phyloP scores from a whole-genome alignment of 345 rosid genomes.

The Gossypium ekmanianum region DNA sequence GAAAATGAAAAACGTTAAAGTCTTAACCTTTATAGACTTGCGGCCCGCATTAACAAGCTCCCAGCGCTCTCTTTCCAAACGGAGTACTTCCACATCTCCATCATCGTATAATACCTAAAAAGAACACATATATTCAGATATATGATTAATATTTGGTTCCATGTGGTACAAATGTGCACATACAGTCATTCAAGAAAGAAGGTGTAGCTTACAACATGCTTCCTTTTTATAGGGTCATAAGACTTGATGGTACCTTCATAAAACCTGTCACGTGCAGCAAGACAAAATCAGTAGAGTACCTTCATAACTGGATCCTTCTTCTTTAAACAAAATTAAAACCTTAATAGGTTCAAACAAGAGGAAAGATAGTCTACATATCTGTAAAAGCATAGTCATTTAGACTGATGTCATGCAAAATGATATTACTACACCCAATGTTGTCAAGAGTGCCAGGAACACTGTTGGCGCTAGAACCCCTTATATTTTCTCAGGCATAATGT shows the following conservation, averaged over 20 bases:
- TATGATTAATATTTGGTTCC: conserved; percentile 8
- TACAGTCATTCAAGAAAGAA: conserved; percentile 8
- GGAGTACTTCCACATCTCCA: conserved; percentile 91
- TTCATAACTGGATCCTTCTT: background rate
- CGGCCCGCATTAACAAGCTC: conserved; percentile 59
- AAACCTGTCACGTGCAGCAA: conserved; percentile 55
- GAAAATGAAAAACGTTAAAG: conserved; percentile 6
- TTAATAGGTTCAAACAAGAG: background rate
- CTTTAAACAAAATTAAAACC: background rate
- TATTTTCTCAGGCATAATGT: too few relatives aligned
- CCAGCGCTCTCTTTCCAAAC: conserved; percentile 86
- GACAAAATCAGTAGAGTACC: conserved; percentile 12
- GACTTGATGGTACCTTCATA: conserved; percentile 90
- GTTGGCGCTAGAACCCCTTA: background rate
- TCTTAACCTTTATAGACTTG: conserved; percentile 19
- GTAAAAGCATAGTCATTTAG: background rate
- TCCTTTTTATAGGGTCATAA: conserved; percentile 71
- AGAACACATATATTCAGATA: background rate
- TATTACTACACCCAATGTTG: background rate
- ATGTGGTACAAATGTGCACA: conserved; percentile 10
- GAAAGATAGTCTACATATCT: background rate
- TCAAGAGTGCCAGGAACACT: background rate
- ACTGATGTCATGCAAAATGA: background rate
- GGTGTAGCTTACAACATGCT: conserved; percentile 70
- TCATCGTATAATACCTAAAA: conserved; percentile 79